Evolutionary conservation across 1,284 basidiomycete genomes (phyloP).

Genomic region (Taiwanofungus camphoratus): DNA sequence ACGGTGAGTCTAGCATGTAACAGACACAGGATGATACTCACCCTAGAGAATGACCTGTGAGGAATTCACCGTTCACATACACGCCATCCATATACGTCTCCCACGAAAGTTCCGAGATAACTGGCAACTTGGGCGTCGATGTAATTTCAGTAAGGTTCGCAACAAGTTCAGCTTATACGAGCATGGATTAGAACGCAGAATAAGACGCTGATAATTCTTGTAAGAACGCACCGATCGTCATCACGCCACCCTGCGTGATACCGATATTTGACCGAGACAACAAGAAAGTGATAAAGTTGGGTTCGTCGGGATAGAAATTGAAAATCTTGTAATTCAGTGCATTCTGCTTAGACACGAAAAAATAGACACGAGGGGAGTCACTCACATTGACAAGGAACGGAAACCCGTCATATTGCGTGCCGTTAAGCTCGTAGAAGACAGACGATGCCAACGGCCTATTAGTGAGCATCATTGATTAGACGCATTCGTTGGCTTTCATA

Average conservation of each 20-base stretch:
- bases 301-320: conserved; percentile 13
- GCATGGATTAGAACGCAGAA: no score
- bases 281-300: conserved; percentile 18
- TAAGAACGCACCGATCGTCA: conserved; percentile 20
- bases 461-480: background rate
- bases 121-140: conserved; percentile 9
- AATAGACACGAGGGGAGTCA: background rate
- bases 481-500: background rate
- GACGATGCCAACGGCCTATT: conserved; percentile 6
- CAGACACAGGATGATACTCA: conserved; percentile 4
- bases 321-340: conserved; percentile 14
- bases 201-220: no score
- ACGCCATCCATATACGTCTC: conserved; percentile 16
- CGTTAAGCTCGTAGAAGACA: conserved; percentile 3
- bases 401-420: conserved; percentile 10
- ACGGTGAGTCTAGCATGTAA: no score
- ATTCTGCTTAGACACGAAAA: background rate
- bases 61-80: conserved; percentile 15
- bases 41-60: conserved; percentile 10
- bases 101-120: conserved; percentile 8
- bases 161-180: conserved; percentile 6
- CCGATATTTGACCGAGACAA: conserved; percentile 18
- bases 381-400: conserved; percentile 18
- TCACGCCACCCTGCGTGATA: conserved; percentile 18
- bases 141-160: conserved; percentile 1